Evolutionary conservation across 768 basidiomycete genomes (phyloP).

Genomic region (Pleurotus giganteus): DNA sequence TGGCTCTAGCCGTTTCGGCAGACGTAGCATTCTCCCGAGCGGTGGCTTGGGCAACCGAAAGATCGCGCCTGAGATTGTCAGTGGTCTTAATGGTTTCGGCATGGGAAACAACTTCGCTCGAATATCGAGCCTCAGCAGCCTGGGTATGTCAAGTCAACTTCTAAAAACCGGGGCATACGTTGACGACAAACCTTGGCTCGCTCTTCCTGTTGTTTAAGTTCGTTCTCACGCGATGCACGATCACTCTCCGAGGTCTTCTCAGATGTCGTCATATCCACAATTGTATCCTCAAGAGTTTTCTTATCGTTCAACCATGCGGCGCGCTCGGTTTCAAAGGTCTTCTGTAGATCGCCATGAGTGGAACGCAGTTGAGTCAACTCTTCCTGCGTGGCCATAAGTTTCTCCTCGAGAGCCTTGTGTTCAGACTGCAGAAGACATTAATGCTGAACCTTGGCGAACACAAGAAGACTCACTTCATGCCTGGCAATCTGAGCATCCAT

Average conservation of each 20-base stretch:
- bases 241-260: conserved; percentile 67
- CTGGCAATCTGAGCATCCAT: conserved; percentile 67
- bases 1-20: conserved; percentile 74
- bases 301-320: conserved; percentile 74
- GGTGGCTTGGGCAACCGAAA: conserved; percentile 47
- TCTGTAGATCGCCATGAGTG: conserved; percentile 59
- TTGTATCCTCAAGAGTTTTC: conserved; percentile 78
- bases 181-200: conserved; percentile 55
- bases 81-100: conserved; percentile 81
- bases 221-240: conserved; percentile 59
- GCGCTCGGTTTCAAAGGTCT: conserved; percentile 67
- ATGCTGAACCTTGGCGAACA: not conserved
- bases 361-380: conserved; percentile 49
- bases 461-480: conserved; percentile 50
- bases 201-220: conserved; percentile 65
- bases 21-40: conserved; percentile 59
- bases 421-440: conserved; percentile 48
- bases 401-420: conserved; percentile 59
- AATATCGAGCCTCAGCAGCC: conserved; percentile 80
- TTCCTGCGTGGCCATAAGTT: conserved; percentile 49
- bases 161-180: not conserved
- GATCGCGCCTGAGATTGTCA: conserved; percentile 60
- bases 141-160: conserved; percentile 18
- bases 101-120: conserved; percentile 79
- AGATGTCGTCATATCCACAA: conserved; percentile 75